Evolutionary conservation across 225 moss, liverwort and hornwort species (phyloP), one percentile per base, ranked within the genome.

Genomic region (Lunularia cruciata): DNA sequence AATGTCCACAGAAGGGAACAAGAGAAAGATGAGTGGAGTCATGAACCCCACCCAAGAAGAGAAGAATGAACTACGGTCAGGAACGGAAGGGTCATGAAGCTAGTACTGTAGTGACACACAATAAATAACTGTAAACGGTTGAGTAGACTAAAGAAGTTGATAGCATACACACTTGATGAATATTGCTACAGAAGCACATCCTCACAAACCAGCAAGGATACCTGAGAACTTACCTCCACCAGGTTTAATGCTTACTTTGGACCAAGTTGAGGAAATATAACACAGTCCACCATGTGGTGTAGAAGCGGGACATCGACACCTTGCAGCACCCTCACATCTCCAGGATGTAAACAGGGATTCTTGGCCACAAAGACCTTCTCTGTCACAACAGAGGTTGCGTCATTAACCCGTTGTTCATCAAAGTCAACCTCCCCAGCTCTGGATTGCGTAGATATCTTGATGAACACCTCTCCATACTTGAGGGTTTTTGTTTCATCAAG

Each of bases 271-370:
- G 98, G 92, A 39, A 98, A 98, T 9, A 93, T 91, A 67, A 91
- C 81, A 77, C 93, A 93, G 74, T 93, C 85, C 67, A 93, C 86
- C 93, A 98, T 88, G 72, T 98, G 98, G 25, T 74, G 73, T 28
- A 93, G 84, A 27, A 72, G 68, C 27, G 90, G 88, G 42, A 83
- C 84, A 49, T 98, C 71, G 7, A 93, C 86, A 65, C 87, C 98
- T 66, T 80, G 81, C 43, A 93, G 80, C 63, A 73, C 74, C 57
- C 98, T 84, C 48, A 93, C 49, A 74, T 98, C 98, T 42, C 98
- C 98, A 20, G 98, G 98, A 72, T 98, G 91, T 35, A 91, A 76
- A 69, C 98, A 93, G 13, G 98, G 98, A 75, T 93, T 98, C 67
- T 93, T 98, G 0, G 85, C 89, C 46, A 91, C 81, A 61, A 93